Evolutionary conservation across 192 early-diverging fungal species (phyloP).

Genomic region (Umbelopsis vinacea): DNA sequence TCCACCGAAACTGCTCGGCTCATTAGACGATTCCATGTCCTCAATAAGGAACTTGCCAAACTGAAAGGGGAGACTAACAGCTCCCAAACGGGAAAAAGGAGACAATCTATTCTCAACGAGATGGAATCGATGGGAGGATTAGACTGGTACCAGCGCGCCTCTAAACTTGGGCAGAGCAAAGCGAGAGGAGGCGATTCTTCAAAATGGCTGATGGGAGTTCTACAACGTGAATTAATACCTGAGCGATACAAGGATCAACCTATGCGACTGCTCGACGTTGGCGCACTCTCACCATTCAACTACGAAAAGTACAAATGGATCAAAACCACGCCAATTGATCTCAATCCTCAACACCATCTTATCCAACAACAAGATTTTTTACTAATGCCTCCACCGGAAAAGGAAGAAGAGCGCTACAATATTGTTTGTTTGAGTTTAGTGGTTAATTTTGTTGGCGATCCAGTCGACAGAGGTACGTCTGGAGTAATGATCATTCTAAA

Average conservation of each 20-base stretch:
- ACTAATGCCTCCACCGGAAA: constrained; percentile 56
- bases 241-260: constrained; percentile 8
- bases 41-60: constrained; percentile 77
- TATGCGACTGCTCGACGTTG: constrained; percentile 80
- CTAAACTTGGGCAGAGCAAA: constrained; percentile 81
- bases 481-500: not conserved
- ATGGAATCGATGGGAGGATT: constrained; percentile 83
- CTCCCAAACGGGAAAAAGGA: constrained; percentile 29
- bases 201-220: constrained; percentile 74
- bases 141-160: constrained; percentile 87
- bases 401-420: constrained; percentile 62
- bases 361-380: constrained; percentile 87
- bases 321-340: constrained; percentile 77
- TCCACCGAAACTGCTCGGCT: constrained; percentile 65
- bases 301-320: constrained; percentile 77
- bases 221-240: constrained; percentile 36
- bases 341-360: constrained; percentile 78
- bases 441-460: constrained; percentile 89
- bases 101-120: constrained; percentile 43
- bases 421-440: constrained; percentile 83
- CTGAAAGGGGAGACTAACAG: constrained; percentile 32
- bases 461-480: constrained; percentile 60
- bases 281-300: constrained; percentile 77
- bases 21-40: constrained; percentile 80
- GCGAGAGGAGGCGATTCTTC: constrained; percentile 80